Evolutionary conservation across 352 stramenopile species (phyloP), one percentile per base, ranked within the genome.

Genomic region (Pythium sukuiense): DNA sequence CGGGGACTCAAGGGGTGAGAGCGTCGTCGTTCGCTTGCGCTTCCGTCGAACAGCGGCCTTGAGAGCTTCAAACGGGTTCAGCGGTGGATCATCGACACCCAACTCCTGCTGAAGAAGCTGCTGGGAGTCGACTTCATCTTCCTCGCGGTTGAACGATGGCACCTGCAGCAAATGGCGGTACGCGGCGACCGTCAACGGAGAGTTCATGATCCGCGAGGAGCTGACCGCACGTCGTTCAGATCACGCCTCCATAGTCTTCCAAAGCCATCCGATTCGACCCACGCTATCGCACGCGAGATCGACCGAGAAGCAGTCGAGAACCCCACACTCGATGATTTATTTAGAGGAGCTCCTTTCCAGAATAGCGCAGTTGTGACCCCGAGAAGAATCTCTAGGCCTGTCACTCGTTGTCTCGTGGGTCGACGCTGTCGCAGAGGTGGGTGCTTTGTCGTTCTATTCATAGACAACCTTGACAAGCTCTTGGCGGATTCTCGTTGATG

Each of bases 151-250:
- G 6, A 30, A 24, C 5, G 45, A 37, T 5, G 45, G 26, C 12
- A 16, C 24, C n/a, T 56, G 24, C 5, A 77, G 33, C 24, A 81
- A 50, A 2, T 63, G 54, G 30, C 60, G 60, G 55, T 76, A 76
- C 0, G 59, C 61, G 14, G 70, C 67, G 27, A 67, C 55, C 7
- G 56, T 57, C 27, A 77, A 50, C 16, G n/a, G 29, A 24, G 70
- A 73, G 30, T 71, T 52, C 70, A 76, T 76, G 37, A 7, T 12
- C 1, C 14, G 46, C 41, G 26, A 54, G 46, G 13, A 41, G 43
- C 45, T 45, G 13, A 1, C 16, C 37, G 9, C 46, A 13, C 46
- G 18, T 18, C 46, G 18, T 18, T 7, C 6, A 6, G 46, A 9
- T 48, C 41, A 48, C 49, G 49, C 20, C 20, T 24, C 20, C 20